Percentiles rank a stretch among this genome's conserved stretches.
phyloP scores from a whole-genome alignment of 768 basidiomycete species.

The Lactifluus subvellereus region DNA sequence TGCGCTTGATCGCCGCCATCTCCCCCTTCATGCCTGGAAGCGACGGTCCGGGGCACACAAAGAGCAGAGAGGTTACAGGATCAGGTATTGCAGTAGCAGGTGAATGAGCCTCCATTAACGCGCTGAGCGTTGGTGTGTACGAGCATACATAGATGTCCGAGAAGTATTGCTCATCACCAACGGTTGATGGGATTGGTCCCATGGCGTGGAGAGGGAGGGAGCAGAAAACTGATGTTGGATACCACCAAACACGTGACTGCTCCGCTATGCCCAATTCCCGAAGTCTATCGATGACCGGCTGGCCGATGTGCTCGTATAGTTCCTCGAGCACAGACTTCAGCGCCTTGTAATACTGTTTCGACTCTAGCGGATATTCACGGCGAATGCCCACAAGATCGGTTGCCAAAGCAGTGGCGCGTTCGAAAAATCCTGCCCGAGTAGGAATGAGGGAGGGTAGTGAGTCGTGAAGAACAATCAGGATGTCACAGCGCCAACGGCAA shows the following conservation, averaged over 20 bases:
- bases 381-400: background rate
- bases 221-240: background rate
- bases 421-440: background rate
- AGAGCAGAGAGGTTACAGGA: background rate
- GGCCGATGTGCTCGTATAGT: constrained; percentile 7
- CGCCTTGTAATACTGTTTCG: too few species aligned
- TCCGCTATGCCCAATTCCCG: background rate
- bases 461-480: background rate
- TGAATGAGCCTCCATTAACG: constrained; percentile 1
- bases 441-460: background rate
- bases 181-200: background rate
- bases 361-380: too few species aligned
- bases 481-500: background rate
- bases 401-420: background rate
- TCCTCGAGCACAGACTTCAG: background rate
- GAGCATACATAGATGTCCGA: constrained; percentile 18
- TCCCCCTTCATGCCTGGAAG: background rate
- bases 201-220: constrained; percentile 21
- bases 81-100: background rate
- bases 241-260: constrained; percentile 17
- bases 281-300: constrained; percentile 4
- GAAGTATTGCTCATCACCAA: background rate
- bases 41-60: background rate
- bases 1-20: background rate
- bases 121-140: constrained; percentile 14